These are phyloP conservation scores for Plasmodium gaboni DNA, from an alignment of 169 alveolate species.

Conservation along the genomic window DNA sequence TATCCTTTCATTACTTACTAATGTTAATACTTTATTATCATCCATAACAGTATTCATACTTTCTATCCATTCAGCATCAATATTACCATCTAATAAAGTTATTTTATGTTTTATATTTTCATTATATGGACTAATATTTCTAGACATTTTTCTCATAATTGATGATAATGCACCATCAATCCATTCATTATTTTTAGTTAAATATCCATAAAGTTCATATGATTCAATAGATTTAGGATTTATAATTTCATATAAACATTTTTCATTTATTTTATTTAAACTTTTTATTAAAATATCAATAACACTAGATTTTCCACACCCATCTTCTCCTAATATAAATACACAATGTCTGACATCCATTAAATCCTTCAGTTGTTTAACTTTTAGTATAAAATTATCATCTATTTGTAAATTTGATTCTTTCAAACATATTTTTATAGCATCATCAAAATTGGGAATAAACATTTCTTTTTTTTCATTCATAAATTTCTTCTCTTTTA, in stretches of 20 bases:
- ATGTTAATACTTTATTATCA: conserved; percentile 96
- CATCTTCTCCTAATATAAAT: conserved; percentile 96
- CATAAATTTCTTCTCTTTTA: neutral
- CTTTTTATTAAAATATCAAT: conserved; percentile 93
- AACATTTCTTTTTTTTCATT: neutral
- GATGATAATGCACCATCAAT: conserved; percentile 96
- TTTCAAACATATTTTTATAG: conserved; percentile 36
- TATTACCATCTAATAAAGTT: conserved; percentile 97
- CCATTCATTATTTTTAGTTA: conserved; percentile 97
- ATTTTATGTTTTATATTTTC: conserved; percentile 91
- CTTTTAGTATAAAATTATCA: conserved; percentile 84
- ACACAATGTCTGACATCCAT: conserved; percentile 96
- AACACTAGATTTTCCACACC: conserved; percentile 96
- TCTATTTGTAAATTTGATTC: conserved; percentile 71
- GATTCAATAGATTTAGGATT: conserved; percentile 97
- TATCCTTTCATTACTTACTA: conserved; percentile 96
- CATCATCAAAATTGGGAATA: conserved; percentile 43
- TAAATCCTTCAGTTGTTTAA: conserved; percentile 90
- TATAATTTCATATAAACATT: conserved; percentile 92
- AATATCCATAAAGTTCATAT: conserved; percentile 95
- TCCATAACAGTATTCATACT: conserved; percentile 97
- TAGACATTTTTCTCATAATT: conserved; percentile 95
- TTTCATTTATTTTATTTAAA: conserved; percentile 88
- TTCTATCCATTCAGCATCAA: conserved; percentile 99
- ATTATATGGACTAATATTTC: conserved; percentile 91